phyloP scores from a whole-genome alignment of 1,139 yeast species.

The Petasospora rhodanensis region DNA sequence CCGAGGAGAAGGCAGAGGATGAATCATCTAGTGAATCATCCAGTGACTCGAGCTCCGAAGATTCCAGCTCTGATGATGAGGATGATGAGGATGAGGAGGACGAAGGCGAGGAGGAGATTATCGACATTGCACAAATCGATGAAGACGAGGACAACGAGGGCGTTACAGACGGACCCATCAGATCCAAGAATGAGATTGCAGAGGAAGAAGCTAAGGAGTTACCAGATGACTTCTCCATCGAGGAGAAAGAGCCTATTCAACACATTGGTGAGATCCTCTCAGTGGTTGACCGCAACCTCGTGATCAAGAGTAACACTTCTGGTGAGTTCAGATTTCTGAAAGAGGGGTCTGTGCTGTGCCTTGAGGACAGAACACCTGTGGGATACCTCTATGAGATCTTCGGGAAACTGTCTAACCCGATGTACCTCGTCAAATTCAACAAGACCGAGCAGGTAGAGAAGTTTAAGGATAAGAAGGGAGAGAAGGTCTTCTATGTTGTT shows the following conservation, averaged over 20 bases:
- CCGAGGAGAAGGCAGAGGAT: background rate
- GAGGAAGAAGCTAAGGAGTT: constrained; percentile 67
- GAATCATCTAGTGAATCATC: constrained; percentile 6
- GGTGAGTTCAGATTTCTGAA: constrained; percentile 83
- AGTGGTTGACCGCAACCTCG: constrained; percentile 66
- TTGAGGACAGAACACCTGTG: constrained; percentile 65
- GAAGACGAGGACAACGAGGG: constrained; percentile 25
- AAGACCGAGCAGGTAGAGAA: constrained; percentile 43
- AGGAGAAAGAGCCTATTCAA: constrained; percentile 60
- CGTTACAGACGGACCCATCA: constrained; percentile 55
- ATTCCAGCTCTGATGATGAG: constrained; percentile 15
- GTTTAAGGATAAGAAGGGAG: constrained; percentile 47
- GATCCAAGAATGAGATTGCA: constrained; percentile 68
- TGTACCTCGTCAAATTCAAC: constrained; percentile 70
- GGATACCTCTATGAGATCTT: constrained; percentile 88
- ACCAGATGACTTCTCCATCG: constrained; percentile 63
- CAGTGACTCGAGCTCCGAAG: constrained; percentile 16
- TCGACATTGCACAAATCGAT: too few species aligned
- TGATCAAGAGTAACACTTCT: constrained; percentile 70
- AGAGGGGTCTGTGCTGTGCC: constrained; percentile 77
- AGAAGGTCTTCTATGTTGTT: constrained; percentile 68
- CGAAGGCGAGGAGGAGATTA: constrained; percentile 17
- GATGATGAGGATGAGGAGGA: constrained; percentile 17
- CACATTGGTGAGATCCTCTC: constrained; percentile 68
- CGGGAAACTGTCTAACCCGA: constrained; percentile 84